phyloP scores from a whole-genome alignment of 2,329 filamentous ascomycete species.

The Westerdykella ornata region DNA sequence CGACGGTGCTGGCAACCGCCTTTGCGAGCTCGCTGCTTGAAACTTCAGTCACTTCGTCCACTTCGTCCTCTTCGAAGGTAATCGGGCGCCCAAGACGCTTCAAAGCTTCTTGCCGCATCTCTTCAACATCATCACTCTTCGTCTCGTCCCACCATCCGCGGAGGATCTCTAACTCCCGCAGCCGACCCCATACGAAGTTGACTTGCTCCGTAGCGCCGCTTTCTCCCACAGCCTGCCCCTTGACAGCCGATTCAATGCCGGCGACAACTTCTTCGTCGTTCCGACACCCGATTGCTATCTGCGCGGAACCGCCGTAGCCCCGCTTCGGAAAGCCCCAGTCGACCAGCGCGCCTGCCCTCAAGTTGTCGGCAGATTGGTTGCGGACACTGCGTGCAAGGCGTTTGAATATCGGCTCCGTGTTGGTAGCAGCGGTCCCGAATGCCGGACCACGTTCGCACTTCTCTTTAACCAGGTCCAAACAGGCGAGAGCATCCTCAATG shows the following conservation, averaged over 20 bases:
- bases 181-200: constrained; percentile 57
- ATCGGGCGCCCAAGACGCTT: constrained; percentile 18
- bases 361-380: constrained; percentile 36
- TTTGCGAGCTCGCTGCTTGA: constrained; percentile 36
- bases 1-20: constrained; percentile 46
- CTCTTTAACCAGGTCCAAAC: constrained; percentile 85
- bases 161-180: constrained; percentile 55
- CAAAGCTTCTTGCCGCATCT: constrained; percentile 23
- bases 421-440: constrained; percentile 75
- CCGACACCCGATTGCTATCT: constrained; percentile 50
- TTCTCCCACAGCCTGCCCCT: constrained; percentile 40
- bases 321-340: constrained; percentile 80
- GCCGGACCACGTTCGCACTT: constrained; percentile 88
- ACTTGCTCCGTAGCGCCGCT: constrained; percentile 48
- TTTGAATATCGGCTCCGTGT: constrained; percentile 83
- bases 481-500: constrained; percentile 84
- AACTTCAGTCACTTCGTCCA: constrained; percentile 13
- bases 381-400: constrained; percentile 57
- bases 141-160: constrained; percentile 55
- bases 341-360: constrained; percentile 66
- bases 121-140: constrained; percentile 36
- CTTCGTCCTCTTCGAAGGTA: constrained; percentile 12
- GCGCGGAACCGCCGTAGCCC: constrained; percentile 53
- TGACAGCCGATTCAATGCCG: constrained; percentile 48
- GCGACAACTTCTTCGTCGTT: constrained; percentile 53